A percentile compares a stretch with the other conserved stretches of the same genome.
Evolutionary conservation across 306 rosid genomes (phyloP).

Genomic region (Purshia tridentata): DNA sequence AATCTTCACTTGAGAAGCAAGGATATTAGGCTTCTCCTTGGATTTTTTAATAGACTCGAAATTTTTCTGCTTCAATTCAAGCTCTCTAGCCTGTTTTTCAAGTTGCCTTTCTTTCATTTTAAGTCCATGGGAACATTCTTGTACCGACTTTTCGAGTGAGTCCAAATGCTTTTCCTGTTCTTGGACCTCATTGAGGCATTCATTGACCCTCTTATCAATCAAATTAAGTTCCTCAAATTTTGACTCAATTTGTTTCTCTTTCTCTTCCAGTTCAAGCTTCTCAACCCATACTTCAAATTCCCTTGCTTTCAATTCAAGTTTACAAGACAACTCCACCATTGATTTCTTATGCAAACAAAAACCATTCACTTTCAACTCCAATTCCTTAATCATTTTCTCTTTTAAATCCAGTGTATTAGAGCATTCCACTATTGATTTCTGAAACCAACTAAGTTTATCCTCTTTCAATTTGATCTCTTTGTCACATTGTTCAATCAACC

Average conservation of each 20-base stretch:
- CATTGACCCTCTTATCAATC: constrained; percentile 3
- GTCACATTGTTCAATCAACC: constrained; percentile 26
- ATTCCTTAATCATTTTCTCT: not conserved
- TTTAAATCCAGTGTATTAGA: constrained; percentile 8
- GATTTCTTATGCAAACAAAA: not conserved
- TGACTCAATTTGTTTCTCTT: not conserved
- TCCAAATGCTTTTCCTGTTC: constrained; percentile 10
- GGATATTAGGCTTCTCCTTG: not conserved
- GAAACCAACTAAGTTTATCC: constrained; percentile 24
- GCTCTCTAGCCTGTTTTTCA: constrained; percentile 17
- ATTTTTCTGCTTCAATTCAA: constrained; percentile 25
- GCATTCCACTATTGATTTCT: constrained; percentile 21
- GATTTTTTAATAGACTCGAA: constrained; percentile 10
- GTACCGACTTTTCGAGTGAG: not conserved
- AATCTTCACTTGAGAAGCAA: too few relatives aligned
- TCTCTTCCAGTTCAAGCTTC: not conserved
- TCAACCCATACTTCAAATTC: not conserved
- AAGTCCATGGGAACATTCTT: constrained; percentile 19
- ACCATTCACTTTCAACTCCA: not conserved
- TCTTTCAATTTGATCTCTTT: constrained; percentile 15
- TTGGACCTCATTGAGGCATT: constrained; percentile 14
- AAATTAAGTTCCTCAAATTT: constrained; percentile 8
- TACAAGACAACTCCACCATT: constrained; percentile 1
- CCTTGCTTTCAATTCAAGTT: constrained; percentile 9
- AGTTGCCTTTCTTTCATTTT: constrained; percentile 25